Evolutionary conservation across 169 alveolate genomes (phyloP), one percentile per base, ranked within the genome.

Genomic region (Plasmodium falciparum): DNA sequence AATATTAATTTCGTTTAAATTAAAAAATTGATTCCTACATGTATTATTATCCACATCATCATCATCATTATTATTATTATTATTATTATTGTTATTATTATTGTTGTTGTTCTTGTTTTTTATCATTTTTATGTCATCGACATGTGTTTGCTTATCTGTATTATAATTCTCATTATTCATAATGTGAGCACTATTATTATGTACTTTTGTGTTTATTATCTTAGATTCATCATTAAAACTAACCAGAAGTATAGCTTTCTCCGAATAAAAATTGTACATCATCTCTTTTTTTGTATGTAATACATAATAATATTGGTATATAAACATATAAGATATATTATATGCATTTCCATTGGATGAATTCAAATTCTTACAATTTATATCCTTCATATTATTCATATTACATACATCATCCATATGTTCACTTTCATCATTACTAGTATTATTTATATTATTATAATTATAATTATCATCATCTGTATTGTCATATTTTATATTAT

Each of bases 201-300:
- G 11, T 39, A 33, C 17, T 15, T 43, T 52, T 50, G 26, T 58
- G 1, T n/a, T 67, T 20, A 1, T 43, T 9, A 43, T 39, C 71
- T 47, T 69, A 58, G 47, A 8, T 5, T 39, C 47, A 33, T 56
- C 15, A 43, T 83, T 83, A n/a, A 58, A 56, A 62, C 91, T 83
- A 12, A 83, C 11, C 12, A 83, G 26, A 20, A 83, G 22, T 11
- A 70, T 52, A 9, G 91, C 91, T 39, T 83, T 67, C 20, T 83
- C 86, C 8, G 91, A 45, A 29, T 83, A 83, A 43, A 83, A 83
- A 56, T 83, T 83, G 15, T 83, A 65, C 91, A 83, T 83, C 85
- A 83, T 67, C 1, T 56, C 91, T 58, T 83, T 83, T 33, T 83
- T 83, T 26, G 80, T 83, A 58, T 83, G 91, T 0, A 83, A 49